Conservation (phyloP, 129 eudicot species). For the Gnaphalium uliginosum region DNA sequence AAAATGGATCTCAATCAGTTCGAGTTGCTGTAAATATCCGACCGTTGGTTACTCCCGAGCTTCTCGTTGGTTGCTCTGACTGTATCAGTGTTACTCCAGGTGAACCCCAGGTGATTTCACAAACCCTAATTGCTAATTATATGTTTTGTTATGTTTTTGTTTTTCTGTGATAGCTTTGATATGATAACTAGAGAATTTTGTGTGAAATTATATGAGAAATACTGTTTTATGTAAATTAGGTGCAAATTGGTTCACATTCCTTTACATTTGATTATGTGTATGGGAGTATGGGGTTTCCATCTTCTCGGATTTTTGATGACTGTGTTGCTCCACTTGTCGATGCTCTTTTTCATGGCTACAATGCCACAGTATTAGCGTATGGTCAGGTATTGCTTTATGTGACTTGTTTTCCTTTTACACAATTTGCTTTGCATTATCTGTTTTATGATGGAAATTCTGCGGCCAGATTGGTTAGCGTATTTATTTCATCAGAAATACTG, state of each 20-base stretch:
- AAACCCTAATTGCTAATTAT: neutral
- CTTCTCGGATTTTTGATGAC: conserved; percentile 60
- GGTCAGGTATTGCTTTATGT: conserved; percentile 64
- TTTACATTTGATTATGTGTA: conserved; percentile 84
- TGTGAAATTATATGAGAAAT: neutral
- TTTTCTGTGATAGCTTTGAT: neutral
- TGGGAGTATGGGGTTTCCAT: conserved; percentile 49
- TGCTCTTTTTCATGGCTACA: conserved; percentile 77
- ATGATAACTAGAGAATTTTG: neutral
- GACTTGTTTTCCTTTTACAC: neutral
- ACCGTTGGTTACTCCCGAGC: conserved; percentile 87
- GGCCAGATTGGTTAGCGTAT: neutral
- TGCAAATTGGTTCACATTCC: conserved; percentile 83
- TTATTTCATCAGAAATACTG: neutral
- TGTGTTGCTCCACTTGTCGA: conserved; percentile 88
- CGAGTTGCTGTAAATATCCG: conserved; percentile 87
- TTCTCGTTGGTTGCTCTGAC: conserved; percentile 74
- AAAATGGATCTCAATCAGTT: conserved; percentile 58
- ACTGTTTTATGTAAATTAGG: conserved; percentile 43
- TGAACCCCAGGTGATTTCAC: conserved; percentile 69
- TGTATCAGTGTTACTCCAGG: conserved; percentile 66
- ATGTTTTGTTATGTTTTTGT: neutral
- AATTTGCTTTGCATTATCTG: neutral
- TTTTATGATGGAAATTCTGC: neutral
- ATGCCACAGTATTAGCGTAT: conserved; percentile 89